These are phyloP conservation scores for Monocercomonoides exilis DNA, from an alignment of 78 protist species.

Conservation along the genomic window DNA sequence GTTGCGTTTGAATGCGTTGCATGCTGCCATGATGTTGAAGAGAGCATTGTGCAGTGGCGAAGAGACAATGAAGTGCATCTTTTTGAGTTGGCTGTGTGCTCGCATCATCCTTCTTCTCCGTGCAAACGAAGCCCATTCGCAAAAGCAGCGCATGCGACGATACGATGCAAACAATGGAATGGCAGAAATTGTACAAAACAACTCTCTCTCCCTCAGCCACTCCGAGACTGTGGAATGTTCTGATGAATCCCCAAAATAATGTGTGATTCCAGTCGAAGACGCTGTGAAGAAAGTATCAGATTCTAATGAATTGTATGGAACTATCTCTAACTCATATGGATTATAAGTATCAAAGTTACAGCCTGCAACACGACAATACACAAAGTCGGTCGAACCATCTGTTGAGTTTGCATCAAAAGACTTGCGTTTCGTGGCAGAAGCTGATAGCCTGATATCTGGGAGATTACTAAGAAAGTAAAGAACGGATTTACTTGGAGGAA, in stretches of 20 bases:
- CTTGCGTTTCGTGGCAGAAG: too few relatives aligned
- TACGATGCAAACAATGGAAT: constrained; percentile 43
- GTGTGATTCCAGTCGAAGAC: constrained; percentile 50
- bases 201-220: constrained; percentile 36
- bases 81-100: not conserved
- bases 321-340: not conserved
- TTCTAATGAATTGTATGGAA: not conserved
- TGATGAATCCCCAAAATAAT: constrained; percentile 19
- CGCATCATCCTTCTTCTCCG: not conserved
- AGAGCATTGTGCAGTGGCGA: not conserved
- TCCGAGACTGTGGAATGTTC: constrained; percentile 38
- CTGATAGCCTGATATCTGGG: too few relatives aligned
- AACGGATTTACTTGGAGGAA: too few relatives aligned
- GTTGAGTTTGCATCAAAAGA: too few relatives aligned
- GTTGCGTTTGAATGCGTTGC: not conserved
- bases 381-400: not conserved
- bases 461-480: too few relatives aligned
- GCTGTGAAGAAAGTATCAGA: constrained; percentile 40
- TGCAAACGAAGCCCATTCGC: not conserved
- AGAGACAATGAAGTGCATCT: not conserved
- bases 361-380: not conserved
- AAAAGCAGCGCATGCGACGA: not conserved
- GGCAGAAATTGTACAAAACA: constrained; percentile 13
- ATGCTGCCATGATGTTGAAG: not conserved
- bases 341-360: not conserved